A percentile compares a stretch with the other conserved stretches of the same genome.
These are phyloP conservation scores for Kodamaea kakaduensis DNA, from an alignment of 805 yeast species.

Conservation along the genomic window DNA sequence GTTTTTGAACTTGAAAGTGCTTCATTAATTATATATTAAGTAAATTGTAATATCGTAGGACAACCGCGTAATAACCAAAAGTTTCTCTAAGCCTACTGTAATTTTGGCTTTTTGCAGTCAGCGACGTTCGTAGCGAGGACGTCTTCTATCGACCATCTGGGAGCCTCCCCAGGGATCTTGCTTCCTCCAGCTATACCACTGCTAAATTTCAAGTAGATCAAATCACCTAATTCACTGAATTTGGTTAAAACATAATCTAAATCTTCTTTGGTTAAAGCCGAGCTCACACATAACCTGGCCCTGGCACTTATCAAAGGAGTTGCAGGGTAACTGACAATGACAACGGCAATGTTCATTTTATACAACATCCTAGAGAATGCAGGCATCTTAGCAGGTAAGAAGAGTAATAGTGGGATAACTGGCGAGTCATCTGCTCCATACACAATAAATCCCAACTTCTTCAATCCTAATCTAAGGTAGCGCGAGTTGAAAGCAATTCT, in stretches of 20 bases:
- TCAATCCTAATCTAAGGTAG: conserved; percentile 84
- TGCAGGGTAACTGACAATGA: conserved; percentile 96
- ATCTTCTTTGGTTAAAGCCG: conserved; percentile 92
- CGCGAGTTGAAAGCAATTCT: conserved; percentile 95
- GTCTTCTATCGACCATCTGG: conserved; percentile 77
- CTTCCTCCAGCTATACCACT: conserved; percentile 77
- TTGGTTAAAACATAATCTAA: conserved; percentile 73
- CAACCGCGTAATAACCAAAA: background rate
- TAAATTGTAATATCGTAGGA: background rate
- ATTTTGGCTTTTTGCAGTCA: conserved; percentile 45
- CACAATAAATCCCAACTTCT: conserved; percentile 88
- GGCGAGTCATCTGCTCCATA: conserved; percentile 97
- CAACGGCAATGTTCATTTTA: conserved; percentile 82
- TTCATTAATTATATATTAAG: background rate
- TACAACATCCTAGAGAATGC: conserved; percentile 81
- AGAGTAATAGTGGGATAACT: conserved; percentile 82
- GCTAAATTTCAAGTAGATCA: conserved; percentile 67
- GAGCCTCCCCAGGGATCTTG: conserved; percentile 48
- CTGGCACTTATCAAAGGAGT: conserved; percentile 88
- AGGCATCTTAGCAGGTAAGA: conserved; percentile 92
- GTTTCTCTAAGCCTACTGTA: conserved; percentile 14
- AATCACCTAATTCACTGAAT: conserved; percentile 75
- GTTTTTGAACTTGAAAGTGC: background rate
- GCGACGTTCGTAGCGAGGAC: conserved; percentile 68
- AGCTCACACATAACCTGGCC: conserved; percentile 87